Percentiles rank a stretch among this genome's conserved stretches.
phyloP scores from a whole-genome alignment of 371 early-diverging fungal species.

The Dinochytrium kinnereticum region DNA sequence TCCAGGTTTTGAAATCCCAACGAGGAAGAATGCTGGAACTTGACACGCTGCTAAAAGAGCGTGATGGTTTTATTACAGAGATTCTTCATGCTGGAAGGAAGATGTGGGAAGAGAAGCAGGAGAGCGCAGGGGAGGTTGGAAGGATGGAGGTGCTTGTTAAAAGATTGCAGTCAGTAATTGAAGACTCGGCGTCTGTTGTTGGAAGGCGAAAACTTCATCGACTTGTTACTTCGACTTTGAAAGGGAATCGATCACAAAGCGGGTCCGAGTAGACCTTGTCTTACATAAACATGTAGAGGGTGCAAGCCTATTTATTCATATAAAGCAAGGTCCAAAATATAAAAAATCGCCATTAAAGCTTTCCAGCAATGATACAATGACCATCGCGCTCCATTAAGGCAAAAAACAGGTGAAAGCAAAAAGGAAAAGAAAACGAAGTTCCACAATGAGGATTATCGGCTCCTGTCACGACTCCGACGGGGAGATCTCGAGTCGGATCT shows the following conservation, averaged over 20 bases:
- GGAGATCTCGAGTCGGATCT: conserved; percentile 4
- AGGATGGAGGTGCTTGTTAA: conserved; percentile 22
- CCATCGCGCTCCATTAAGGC: background rate
- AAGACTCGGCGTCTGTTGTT: conserved; percentile 30
- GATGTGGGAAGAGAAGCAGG: conserved; percentile 11
- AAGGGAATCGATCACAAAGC: background rate
- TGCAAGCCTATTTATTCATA: background rate
- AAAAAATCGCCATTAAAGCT: no score
- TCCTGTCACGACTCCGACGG: conserved; percentile 6
- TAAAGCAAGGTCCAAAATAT: no score
- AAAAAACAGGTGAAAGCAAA: background rate
- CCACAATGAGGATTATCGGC: background rate
- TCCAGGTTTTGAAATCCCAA: background rate
- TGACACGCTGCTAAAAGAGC: conserved; percentile 9
- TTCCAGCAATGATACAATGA: background rate
- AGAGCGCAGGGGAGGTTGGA: background rate
- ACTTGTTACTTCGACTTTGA: conserved; percentile 12
- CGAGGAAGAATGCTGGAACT: background rate
- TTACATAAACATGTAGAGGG: background rate
- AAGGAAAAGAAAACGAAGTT: background rate
- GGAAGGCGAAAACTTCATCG: conserved; percentile 19
- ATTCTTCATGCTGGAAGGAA: background rate
- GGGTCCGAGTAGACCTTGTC: background rate
- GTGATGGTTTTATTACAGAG: conserved; percentile 3
- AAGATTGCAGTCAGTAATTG: conserved; percentile 23